phyloP scores from a whole-genome alignment of 495 filamentous ascomycete species.

The Mytilinidion resinicola region DNA sequence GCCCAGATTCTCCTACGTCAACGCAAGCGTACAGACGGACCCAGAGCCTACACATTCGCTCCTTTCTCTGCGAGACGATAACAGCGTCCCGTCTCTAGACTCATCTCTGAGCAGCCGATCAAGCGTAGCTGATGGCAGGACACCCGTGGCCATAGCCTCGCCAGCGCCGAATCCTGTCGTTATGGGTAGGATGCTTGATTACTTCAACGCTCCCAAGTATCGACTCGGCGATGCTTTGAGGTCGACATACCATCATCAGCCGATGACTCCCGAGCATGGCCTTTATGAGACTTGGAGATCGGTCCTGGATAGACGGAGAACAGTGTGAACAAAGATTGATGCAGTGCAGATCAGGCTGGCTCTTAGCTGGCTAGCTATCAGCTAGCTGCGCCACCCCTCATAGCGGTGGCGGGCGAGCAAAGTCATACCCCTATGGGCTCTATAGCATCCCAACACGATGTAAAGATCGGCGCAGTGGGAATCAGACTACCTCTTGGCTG shows the following conservation, averaged over 20 bases:
- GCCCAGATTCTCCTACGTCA: slow-evolving; percentile 7
- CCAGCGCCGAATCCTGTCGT: slow-evolving; percentile 11
- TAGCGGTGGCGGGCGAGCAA: no score
- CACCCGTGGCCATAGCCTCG: not conserved
- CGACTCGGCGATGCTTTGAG: slow-evolving; percentile 17
- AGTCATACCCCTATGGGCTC: no score
- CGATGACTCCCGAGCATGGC: not conserved
- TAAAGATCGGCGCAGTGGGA: no score
- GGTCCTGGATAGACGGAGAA: slow-evolving; percentile 1
- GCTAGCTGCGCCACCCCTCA: no score
- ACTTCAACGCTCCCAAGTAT: slow-evolving; percentile 22
- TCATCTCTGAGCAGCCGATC: slow-evolving; percentile 1
- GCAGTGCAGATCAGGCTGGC: not conserved
- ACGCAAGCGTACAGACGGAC: slow-evolving; percentile 19
- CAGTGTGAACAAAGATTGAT: slow-evolving; percentile 6
- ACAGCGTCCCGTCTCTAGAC: slow-evolving; percentile 2
- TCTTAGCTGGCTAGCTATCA: no score
- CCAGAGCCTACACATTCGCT: slow-evolving; percentile 1
- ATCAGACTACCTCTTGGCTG: no score
- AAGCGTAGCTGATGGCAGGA: not conserved
- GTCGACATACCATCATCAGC: slow-evolving; percentile 6
- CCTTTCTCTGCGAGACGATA: slow-evolving; percentile 3
- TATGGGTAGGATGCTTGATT: slow-evolving; percentile 25
- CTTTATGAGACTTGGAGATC: slow-evolving; percentile 5
- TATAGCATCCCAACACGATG: no score